Conservation (phyloP, 352 stramenopile species). For the Pythium rishiriense region DNA sequence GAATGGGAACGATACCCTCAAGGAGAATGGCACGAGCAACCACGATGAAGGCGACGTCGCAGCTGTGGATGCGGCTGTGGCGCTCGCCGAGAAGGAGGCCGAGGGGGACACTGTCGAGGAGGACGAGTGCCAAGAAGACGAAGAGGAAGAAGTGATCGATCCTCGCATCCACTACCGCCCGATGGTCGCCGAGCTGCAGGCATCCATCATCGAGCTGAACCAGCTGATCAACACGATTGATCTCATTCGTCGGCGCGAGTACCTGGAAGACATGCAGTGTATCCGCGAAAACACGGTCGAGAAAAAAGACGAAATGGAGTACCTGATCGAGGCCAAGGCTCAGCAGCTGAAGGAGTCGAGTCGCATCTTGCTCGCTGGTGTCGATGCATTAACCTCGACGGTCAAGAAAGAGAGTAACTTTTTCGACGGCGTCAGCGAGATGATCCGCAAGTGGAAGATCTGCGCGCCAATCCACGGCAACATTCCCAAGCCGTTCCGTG, state of each 20-base stretch:
- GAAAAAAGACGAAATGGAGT: constrained; percentile 79
- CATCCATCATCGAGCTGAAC: constrained; percentile 73
- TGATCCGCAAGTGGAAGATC: constrained; percentile 86
- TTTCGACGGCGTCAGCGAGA: constrained; percentile 76
- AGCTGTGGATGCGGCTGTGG: constrained; percentile 13
- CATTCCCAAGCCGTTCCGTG: constrained; percentile 86
- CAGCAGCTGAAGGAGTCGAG: constrained; percentile 77
- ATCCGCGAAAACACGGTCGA: constrained; percentile 83
- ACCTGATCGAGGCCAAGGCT: constrained; percentile 75
- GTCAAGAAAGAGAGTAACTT: constrained; percentile 85
- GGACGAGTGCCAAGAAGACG: constrained; percentile 35
- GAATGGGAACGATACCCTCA: constrained; percentile 6
- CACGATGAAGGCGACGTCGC: constrained; percentile 8
- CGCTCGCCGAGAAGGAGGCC: constrained; percentile 23
- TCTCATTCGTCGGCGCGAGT: constrained; percentile 74
- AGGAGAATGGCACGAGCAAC: constrained; percentile 25
- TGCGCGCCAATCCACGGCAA: constrained; percentile 85
- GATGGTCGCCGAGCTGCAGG: constrained; percentile 83
- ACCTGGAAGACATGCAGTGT: constrained; percentile 85
- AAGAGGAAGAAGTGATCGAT: constrained; percentile 73
- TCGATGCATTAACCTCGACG: constrained; percentile 65
- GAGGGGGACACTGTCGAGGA: constrained; percentile 26
- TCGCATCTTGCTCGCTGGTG: constrained; percentile 68
- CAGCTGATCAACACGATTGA: constrained; percentile 90
- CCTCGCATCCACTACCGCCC: constrained; percentile 83